phyloP scores from a whole-genome alignment of 2,329 filamentous ascomycete genomes.

The Reticulascus tulasneorum region DNA sequence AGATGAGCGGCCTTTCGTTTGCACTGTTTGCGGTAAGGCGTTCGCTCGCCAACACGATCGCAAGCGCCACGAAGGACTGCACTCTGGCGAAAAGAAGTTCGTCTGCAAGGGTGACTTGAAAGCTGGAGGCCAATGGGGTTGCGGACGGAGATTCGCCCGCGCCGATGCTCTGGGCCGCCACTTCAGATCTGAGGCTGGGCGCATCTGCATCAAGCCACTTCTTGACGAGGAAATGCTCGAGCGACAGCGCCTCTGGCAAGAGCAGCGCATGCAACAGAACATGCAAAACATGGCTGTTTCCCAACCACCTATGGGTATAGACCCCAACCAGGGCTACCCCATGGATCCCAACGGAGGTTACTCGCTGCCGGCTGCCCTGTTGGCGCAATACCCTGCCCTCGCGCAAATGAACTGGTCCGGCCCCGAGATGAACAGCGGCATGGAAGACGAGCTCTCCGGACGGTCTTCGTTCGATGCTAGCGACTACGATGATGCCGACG shows the following conservation, averaged over 20 bases:
- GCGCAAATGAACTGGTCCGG: constrained; percentile 80
- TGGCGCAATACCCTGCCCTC: constrained; percentile 91
- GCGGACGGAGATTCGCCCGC: constrained; percentile 86
- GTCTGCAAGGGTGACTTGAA: constrained; percentile 92
- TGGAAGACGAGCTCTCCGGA: constrained; percentile 73
- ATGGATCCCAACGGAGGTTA: constrained; percentile 57
- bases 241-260: constrained; percentile 69
- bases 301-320: constrained; percentile 54
- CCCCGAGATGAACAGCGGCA: constrained; percentile 62
- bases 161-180: constrained; percentile 92
- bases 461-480: constrained; percentile 79
- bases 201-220: constrained; percentile 95
- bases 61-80: constrained; percentile 92
- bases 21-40: constrained; percentile 93
- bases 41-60: constrained; percentile 97
- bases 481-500: constrained; percentile 71
- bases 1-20: constrained; percentile 94
- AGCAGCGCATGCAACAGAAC: constrained; percentile 66
- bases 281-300: constrained; percentile 54
- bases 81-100: constrained; percentile 98
- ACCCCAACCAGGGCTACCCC: constrained; percentile 54
- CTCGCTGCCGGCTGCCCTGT: constrained; percentile 76
- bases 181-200: constrained; percentile 91
- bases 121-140: constrained; percentile 82
- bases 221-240: constrained; percentile 90